phyloP scores from a whole-genome alignment of 1,284 basidiomycete species.

The Porodaedalea pini region DNA sequence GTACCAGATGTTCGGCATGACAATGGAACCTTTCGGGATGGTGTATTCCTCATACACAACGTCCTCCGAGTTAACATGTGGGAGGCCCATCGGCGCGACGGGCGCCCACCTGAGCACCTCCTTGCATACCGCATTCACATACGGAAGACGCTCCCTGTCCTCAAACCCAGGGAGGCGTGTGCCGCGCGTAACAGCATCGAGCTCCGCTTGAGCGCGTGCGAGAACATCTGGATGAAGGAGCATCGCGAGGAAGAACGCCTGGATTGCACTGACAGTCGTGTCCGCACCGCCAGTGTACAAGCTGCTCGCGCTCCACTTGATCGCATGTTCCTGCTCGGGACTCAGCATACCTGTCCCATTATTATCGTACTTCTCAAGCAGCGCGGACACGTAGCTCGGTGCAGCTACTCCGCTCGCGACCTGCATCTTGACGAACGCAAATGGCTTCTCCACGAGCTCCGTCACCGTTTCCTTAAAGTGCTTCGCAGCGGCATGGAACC shows the following conservation, averaged over 20 bases:
- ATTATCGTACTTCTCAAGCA: constrained; percentile 14
- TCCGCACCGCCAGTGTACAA: no score
- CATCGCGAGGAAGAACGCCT: constrained; percentile 32
- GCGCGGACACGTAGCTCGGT: constrained; percentile 12
- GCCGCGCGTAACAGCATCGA: constrained; percentile 35
- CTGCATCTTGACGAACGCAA: constrained; percentile 18
- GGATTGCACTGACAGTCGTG: no score
- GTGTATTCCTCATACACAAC: no score
- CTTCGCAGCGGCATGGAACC: constrained; percentile 6
- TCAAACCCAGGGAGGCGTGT: constrained; percentile 33
- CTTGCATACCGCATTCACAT: constrained; percentile 34
- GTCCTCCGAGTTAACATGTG: no score
- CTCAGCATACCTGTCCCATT: constrained; percentile 2
- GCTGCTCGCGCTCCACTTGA: constrained; percentile 10
- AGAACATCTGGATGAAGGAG: constrained; percentile 34
- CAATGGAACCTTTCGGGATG: no score
- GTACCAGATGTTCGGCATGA: no score
- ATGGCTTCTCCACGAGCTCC: constrained; percentile 18
- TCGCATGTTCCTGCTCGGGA: constrained; percentile 3
- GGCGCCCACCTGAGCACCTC: constrained; percentile 44
- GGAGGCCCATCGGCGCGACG: no score
- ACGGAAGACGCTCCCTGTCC: constrained; percentile 34
- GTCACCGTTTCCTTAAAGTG: constrained; percentile 12
- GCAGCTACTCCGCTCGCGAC: constrained; percentile 15
- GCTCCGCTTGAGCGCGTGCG: constrained; percentile 33